Base-by-base conservation (phyloP, 257 asterid genomes). In the Gynochthodes officinalis region DNA sequence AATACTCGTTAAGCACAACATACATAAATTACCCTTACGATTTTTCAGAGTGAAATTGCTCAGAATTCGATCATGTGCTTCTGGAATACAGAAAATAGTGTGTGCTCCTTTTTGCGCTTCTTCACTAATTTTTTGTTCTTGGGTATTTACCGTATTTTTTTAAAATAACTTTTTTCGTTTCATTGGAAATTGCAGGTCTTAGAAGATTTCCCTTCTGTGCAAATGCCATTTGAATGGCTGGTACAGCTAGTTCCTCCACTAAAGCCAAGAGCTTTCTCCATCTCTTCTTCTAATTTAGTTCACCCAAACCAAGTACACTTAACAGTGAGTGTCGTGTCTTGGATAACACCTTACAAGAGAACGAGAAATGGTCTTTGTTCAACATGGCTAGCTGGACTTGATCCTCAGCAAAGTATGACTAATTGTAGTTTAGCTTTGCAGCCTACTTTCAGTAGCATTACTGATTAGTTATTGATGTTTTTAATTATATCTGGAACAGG, bases 261-360 rank as follows among this genome's bases (percentile, higher is more conserved):
- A 70, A 88, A 89, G 84, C 82, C 86, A 33, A 89, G 98, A 78
- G 91, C 96, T 68, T 95, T 90, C 79, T 95, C 98, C 79, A 90
- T 95, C 73, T 84, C 98, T 50, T 95, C 98, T 53, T 94, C 95
- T 73, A 87, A 55, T 78, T 75, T 76, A 42, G 96, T 82, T 78
- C 98, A 94, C 81, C 97, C 90, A 18, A 94, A 91, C 73, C 89
- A 94, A 76, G 95, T 91, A 53, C 97, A 94, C 85, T 75, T 94
- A 81, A 88, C 99, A 23, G 88, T 91, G 54, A 88, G 89, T 32
- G 81, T 89, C 55, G 99, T 88, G 33, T 84, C 92, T 42, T 89
- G 97, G 96, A 91, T 80, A 69, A 94, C 99, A 69, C 97, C 98
- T 71, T 94, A 87, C 84, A 91, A 91, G 78, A 88, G 97, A 88